Evolutionary conservation across 2,329 filamentous ascomycete genomes (phyloP), one percentile per base, ranked within the genome.

Genomic region (Arthrinium puccinioides): DNA sequence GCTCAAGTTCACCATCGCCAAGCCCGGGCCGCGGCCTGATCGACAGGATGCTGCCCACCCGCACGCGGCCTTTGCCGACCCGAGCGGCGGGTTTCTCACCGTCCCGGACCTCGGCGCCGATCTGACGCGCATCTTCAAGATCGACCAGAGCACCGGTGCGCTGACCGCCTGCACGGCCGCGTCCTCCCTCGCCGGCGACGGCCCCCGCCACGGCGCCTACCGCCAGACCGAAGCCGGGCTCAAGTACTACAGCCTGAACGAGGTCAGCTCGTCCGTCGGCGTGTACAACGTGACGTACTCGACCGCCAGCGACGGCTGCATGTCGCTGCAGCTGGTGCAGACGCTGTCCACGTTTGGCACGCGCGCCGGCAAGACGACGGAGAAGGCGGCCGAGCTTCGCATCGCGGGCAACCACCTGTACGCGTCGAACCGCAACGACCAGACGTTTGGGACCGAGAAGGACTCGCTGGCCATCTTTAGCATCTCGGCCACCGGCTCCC

Each of bases 11-110:
- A 63, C 60, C 43, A 60, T 69, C 57, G 42, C 57, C 3, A 45
- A 49, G 8, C 59, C 61, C 1, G 70, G 71, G 0, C 60, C 69
- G 9, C 57, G 62, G 31, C 55, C 67, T 5, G 33, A 36, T 19
- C 67, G 74, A n/a, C 74, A 79, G 51, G 67, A 76, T 39, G 64
- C 62, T 5, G 62, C 73, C 6, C 74, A 78, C 46, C 73, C 72
- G 7, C 74, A 78, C 54, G 63, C 69, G 14, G 64, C 64, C 5
- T 62, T 71, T 46, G 54, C 61, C 9, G 72, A 71, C 42, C 69
- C 66, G 1, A 69, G 68, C 0, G 67, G 68, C 10, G 52, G 60
- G 25, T 76, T 64, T 48, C 47, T 76, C 16, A 52, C 77, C 1
- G 61, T 65, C 7, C 64, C 70, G 2, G 74, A 78, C 44, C 62